Conservation (phyloP, 2,329 filamentous ascomycete species). For the Aspergillus sojae region DNA sequence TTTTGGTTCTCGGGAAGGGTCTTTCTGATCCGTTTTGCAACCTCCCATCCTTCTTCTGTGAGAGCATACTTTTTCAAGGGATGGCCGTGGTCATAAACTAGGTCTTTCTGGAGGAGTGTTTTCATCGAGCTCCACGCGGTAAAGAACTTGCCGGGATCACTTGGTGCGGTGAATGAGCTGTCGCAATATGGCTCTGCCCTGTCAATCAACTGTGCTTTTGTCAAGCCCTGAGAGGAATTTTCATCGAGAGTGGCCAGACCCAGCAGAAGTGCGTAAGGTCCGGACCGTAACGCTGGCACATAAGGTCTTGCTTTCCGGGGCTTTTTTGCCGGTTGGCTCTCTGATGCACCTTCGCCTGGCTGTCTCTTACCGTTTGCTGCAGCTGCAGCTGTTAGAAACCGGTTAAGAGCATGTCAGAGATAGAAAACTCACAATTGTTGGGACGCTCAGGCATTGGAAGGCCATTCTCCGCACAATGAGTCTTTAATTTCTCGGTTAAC, state of each 20-base stretch:
- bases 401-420: background rate
- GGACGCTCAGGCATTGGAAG: constrained; percentile 67
- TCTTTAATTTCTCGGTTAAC: constrained; percentile 60
- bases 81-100: constrained; percentile 71
- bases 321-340: constrained; percentile 57
- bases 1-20: constrained; percentile 39
- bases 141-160: constrained; percentile 69
- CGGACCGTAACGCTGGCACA: constrained; percentile 72
- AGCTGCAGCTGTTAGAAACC: constrained; percentile 12
- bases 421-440: constrained; percentile 35
- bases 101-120: constrained; percentile 70
- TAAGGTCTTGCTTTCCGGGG: constrained; percentile 63
- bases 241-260: constrained; percentile 65
- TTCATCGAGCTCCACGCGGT: constrained; percentile 86
- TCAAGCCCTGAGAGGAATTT: constrained; percentile 59
- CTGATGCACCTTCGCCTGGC: constrained; percentile 32
- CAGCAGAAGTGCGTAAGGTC: constrained; percentile 71
- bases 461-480: constrained; percentile 67
- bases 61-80: constrained; percentile 69
- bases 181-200: constrained; percentile 73
- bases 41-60: constrained; percentile 78
- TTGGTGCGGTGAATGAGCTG: constrained; percentile 69
- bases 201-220: constrained; percentile 69
- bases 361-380: constrained; percentile 33
- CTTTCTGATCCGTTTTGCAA: constrained; percentile 65